phyloP scores from a whole-genome alignment of 1,139 yeast genomes.

The Martiniozyma asiatica region DNA sequence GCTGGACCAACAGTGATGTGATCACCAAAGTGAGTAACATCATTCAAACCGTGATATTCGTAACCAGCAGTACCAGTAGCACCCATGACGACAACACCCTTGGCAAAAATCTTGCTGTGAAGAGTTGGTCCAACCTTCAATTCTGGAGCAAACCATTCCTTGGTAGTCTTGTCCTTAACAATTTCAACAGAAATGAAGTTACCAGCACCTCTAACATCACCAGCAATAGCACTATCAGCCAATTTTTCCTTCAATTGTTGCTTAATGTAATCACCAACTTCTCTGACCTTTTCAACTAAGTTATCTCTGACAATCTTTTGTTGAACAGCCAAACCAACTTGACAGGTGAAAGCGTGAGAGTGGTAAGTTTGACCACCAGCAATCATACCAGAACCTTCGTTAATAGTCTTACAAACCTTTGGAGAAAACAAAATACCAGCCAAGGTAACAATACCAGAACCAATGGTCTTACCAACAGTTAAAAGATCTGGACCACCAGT shows the following conservation, averaged over 20 bases:
- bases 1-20: conserved; percentile 41
- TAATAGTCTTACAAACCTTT: conserved; percentile 31
- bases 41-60: conserved; percentile 21
- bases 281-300: conserved; percentile 36
- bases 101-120: conserved; percentile 26
- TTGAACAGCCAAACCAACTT: conserved; percentile 48
- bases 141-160: conserved; percentile 31
- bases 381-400: conserved; percentile 32
- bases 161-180: conserved; percentile 38
- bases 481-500: conserved; percentile 46
- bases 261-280: conserved; percentile 39
- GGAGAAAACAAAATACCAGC: conserved; percentile 49
- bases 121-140: conserved; percentile 26
- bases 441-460: conserved; percentile 51
- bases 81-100: conserved; percentile 36
- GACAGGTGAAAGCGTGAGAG: conserved; percentile 50
- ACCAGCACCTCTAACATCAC: conserved; percentile 52
- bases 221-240: conserved; percentile 29
- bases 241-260: conserved; percentile 25
- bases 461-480: conserved; percentile 52
- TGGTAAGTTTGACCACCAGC: conserved; percentile 51
- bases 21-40: conserved; percentile 27
- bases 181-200: conserved; percentile 49
- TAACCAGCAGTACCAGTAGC: conserved; percentile 27
- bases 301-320: conserved; percentile 33